Conservation (phyloP, 2,329 filamentous ascomycete species). For the Trichoderma atroviride region DNA sequence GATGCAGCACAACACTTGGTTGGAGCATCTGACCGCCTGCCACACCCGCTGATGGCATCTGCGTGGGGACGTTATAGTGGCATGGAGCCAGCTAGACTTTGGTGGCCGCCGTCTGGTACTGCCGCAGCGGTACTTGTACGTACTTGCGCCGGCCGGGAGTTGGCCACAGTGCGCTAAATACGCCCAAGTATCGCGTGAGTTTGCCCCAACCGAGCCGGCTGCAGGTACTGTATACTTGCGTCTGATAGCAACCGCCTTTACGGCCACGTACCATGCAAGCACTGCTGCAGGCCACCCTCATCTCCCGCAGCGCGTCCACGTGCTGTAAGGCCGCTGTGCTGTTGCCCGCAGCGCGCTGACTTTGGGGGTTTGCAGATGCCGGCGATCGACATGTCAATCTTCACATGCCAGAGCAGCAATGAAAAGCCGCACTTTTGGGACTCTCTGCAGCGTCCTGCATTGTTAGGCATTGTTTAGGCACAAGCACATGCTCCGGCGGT, state of each 20-base stretch:
- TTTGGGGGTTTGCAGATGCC: constrained; percentile 16
- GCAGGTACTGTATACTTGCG: background rate
- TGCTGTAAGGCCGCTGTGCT: constrained; percentile 9
- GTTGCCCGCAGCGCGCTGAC: background rate
- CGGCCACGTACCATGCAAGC: background rate
- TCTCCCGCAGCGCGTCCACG: constrained; percentile 18
- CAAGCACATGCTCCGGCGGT: background rate
- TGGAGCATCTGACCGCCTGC: constrained; percentile 28
- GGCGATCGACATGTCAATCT: constrained; percentile 12
- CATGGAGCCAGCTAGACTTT: constrained; percentile 1
- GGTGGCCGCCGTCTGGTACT: background rate
- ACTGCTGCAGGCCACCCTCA: constrained; percentile 9
- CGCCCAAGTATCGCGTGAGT: too few species aligned
- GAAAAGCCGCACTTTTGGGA: background rate
- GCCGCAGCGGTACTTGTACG: background rate
- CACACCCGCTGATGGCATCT: constrained; percentile 24
- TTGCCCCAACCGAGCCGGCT: background rate
- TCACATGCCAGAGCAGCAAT: constrained; percentile 13
- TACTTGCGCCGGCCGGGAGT: constrained; percentile 5
- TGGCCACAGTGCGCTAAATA: background rate
- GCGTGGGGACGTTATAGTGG: constrained; percentile 15
- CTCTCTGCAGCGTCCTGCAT: constrained; percentile 1
- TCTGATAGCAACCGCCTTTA: background rate
- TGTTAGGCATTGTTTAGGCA: background rate
- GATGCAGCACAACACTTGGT: background rate